Conservation (phyloP, 306 rosid species). For the Citrullus mucosospermus region DNA sequence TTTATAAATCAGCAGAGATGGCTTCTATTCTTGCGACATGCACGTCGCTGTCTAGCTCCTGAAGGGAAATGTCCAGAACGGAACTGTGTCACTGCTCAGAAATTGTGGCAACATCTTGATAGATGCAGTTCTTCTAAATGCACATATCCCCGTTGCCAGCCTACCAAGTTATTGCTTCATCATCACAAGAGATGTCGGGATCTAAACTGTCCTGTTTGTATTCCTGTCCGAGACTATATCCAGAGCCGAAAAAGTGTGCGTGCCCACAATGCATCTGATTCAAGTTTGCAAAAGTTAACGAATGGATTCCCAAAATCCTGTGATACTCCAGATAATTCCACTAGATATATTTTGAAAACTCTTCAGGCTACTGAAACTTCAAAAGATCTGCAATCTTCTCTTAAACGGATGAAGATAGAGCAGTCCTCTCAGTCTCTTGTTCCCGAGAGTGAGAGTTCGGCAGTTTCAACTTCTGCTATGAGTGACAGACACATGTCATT, state of each 20-base stretch:
- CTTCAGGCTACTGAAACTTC: conserved; percentile 34
- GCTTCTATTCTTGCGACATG: conserved; percentile 88
- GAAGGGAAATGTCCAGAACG: conserved; percentile 72
- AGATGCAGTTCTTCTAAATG: conserved; percentile 38
- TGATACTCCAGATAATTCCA: conserved; percentile 26
- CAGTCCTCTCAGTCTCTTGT: conserved; percentile 37
- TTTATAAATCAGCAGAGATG: conserved; percentile 73
- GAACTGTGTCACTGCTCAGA: conserved; percentile 47
- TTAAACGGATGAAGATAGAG: conserved; percentile 78
- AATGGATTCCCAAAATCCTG: conserved; percentile 48
- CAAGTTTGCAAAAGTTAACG: conserved; percentile 37
- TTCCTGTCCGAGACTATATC: conserved; percentile 45
- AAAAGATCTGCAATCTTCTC: conserved; percentile 61
- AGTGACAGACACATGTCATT: conserved; percentile 31
- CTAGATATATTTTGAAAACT: conserved; percentile 38
- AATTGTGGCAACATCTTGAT: conserved; percentile 60
- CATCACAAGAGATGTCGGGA: conserved; percentile 62
- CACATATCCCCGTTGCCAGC: conserved; percentile 49
- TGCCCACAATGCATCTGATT: conserved; percentile 20
- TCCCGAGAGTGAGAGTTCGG: conserved; percentile 42
- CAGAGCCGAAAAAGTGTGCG: conserved; percentile 24
- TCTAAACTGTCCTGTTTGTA: conserved; percentile 75
- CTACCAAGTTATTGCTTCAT: conserved; percentile 48
- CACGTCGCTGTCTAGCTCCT: conserved; percentile 59
- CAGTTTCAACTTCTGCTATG: conserved; percentile 30